Percentiles rank a stretch among this genome's conserved stretches.
phyloP scores from a whole-genome alignment of 306 rosid genomes.

The Carpinus viminea region DNA sequence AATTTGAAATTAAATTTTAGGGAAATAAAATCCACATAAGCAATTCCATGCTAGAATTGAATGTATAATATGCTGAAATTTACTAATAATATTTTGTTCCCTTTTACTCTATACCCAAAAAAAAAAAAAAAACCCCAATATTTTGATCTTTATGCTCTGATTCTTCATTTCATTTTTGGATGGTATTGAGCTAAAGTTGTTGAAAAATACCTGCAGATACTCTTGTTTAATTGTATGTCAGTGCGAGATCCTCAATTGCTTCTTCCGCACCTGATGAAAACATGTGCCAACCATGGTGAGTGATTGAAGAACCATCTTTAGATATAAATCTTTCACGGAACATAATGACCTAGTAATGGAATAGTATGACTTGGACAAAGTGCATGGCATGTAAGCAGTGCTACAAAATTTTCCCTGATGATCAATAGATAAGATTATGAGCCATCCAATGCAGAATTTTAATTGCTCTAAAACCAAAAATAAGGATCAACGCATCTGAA shows the following conservation, averaged over 20 bases:
- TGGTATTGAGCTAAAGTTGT: conserved; percentile 22
- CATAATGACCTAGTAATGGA: conserved; percentile 4
- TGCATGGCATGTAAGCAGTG: not conserved
- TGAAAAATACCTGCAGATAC: conserved; percentile 55
- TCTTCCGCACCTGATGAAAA: conserved; percentile 76
- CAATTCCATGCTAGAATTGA: not conserved
- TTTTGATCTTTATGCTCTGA: not conserved
- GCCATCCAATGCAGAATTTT: conserved; percentile 4
- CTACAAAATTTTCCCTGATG: not conserved
- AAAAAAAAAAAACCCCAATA: not conserved
- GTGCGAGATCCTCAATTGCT: conserved; percentile 88
- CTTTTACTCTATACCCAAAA: not conserved
- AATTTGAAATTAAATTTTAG: not conserved
- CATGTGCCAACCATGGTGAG: conserved; percentile 86
- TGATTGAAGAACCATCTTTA: conserved; percentile 17
- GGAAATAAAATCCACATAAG: not conserved
- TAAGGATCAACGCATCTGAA: not conserved
- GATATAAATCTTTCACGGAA: conserved; percentile 18
- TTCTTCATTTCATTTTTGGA: conserved; percentile 21
- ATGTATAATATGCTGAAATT: not conserved
- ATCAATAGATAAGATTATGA: not conserved
- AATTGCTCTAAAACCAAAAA: not conserved
- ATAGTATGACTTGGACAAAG: not conserved
- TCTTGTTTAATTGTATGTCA: conserved; percentile 94
- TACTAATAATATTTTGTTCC: not conserved